Evolutionary conservation across 371 early-diverging fungal species (phyloP), one percentile per base, ranked within the genome.

Genomic region (Chytridium lagenaria): DNA sequence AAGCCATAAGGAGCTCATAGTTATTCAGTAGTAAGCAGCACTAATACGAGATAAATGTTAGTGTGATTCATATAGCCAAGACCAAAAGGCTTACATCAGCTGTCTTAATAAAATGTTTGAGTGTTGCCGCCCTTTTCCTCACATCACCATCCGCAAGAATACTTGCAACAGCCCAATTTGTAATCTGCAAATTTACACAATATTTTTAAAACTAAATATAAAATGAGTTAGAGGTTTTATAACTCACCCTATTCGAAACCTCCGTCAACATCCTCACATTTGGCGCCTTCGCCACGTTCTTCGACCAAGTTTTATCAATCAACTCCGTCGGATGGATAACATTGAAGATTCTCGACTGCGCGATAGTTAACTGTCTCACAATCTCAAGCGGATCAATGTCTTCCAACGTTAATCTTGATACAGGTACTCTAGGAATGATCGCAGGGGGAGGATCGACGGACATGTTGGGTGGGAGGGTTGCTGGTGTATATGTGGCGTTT

Each of bases 381-480:
- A 98, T 73, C 81, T 98, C 98, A 31, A 93, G 75, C 1, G 97
- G 92, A 80, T 95, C 94, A 34, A 95, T 81, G 59, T 97, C 96
- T 57, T 92, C 70, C 31, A 96, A 82, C 30, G 85, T 87, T 74
- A 76, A 59, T 40, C 70, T 61, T 52, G 73, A 72, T 26, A 78
- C 63, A 23, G 69, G 59, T 30, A 69, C 76, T 50, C 49, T 63
- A 49, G 83, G 83, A 1, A 81, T 39, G 22, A 79, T 69, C 2
- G 81, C 77, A 15, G 34, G 33, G 12, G 7, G 50, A 44, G 59
- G 33, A n/a, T 34, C 44, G 28, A 59, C 39, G 1, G 51, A 37
- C 34, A 39, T 67, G 40, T 3, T 33, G 37, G 59, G 37, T 15
- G 37, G 50, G 26, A 64, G 30, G 12, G 61, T 61, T 30, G 61